Evolutionary conservation across 1,284 basidiomycete genomes (phyloP).

Genomic region (Apiotrichum gracile): DNA sequence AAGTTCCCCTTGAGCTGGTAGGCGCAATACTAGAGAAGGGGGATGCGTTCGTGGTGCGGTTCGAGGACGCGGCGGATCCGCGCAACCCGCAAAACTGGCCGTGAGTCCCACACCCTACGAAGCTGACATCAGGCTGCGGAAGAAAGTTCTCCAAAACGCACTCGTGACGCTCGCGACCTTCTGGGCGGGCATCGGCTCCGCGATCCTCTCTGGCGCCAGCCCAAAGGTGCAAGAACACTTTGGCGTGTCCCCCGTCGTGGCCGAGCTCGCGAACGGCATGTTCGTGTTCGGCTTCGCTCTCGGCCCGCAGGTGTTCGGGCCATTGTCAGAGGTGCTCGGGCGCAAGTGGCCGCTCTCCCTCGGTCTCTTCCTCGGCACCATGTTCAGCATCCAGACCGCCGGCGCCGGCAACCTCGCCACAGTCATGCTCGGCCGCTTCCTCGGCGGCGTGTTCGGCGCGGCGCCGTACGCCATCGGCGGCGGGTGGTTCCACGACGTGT

Average conservation of each 20-base stretch:
- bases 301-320: constrained; percentile 56
- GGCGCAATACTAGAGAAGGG: constrained; percentile 10
- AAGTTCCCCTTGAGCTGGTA: constrained; percentile 12
- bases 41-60: constrained; percentile 50
- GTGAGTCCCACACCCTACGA: not conserved
- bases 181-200: constrained; percentile 15
- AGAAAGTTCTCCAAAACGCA: constrained; percentile 14
- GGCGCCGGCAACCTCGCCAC: constrained; percentile 58
- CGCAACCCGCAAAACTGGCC: constrained; percentile 65
- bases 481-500: constrained; percentile 20
- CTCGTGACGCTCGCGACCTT: constrained; percentile 19
- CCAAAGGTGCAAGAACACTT: constrained; percentile 5
- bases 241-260: constrained; percentile 11
- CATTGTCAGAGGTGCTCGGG: constrained; percentile 56
- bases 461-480: constrained; percentile 21
- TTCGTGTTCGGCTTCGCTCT: constrained; percentile 43
- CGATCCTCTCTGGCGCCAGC: constrained; percentile 10
- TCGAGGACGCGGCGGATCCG: constrained; percentile 59
- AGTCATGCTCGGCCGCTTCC: constrained; percentile 61
- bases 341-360: constrained; percentile 31
- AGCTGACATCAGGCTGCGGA: constrained; percentile 1
- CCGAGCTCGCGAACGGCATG: constrained; percentile 18
- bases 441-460: constrained; percentile 52
- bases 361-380: constrained; percentile 26
- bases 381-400: constrained; percentile 38